A percentile compares a stretch with the other conserved stretches of the same genome.
phyloP scores from a whole-genome alignment of 2,329 filamentous ascomycete species.

The Ophiocordyceps camponoti-rufipedis region DNA sequence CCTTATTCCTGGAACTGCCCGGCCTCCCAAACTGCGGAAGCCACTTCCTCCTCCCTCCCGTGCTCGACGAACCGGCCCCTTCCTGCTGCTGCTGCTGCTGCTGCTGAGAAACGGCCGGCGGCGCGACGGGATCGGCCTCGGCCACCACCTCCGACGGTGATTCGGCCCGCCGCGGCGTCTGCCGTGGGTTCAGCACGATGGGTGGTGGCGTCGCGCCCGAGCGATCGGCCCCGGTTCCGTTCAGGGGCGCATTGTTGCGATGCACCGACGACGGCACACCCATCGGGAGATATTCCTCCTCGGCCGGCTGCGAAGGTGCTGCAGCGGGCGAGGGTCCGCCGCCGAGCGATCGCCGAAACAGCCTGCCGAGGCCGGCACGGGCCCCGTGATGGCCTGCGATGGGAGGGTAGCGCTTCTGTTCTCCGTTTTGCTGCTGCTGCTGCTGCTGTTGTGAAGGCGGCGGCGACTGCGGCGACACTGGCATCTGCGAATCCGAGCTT shows the following conservation, averaged over 20 bases:
- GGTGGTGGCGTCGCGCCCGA: conserved; percentile 36
- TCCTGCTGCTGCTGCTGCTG: not conserved
- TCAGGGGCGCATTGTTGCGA: conserved; percentile 6
- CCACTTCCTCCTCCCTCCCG: conserved; percentile 17
- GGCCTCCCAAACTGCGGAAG: conserved; percentile 14
- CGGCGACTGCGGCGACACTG: conserved; percentile 7
- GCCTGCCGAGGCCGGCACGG: conserved; percentile 26
- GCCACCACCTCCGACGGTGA: not conserved
- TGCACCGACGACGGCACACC: conserved; percentile 22
- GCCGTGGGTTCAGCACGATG: conserved; percentile 17
- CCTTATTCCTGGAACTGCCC: conserved; percentile 7
- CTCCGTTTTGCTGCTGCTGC: conserved; percentile 4
- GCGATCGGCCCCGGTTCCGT: conserved; percentile 16
- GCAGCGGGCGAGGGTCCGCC: not conserved
- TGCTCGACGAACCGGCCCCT: conserved; percentile 4
- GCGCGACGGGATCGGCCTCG: conserved; percentile 1
- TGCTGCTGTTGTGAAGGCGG: not conserved
- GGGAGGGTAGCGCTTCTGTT: conserved; percentile 29
- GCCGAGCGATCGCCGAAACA: conserved; percentile 29
- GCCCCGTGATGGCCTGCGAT: conserved; percentile 24
- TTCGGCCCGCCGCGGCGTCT: not conserved
- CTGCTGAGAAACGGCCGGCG: not conserved
- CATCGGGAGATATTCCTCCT: conserved; percentile 8
- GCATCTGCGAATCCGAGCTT: conserved; percentile 8
- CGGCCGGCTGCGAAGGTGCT: conserved; percentile 1